A percentile compares a stretch with the other conserved stretches of the same genome.
These are phyloP conservation scores for Beauveria medogensis DNA, from an alignment of 2,329 filamentous ascomycete species.

Conservation along the genomic window DNA sequence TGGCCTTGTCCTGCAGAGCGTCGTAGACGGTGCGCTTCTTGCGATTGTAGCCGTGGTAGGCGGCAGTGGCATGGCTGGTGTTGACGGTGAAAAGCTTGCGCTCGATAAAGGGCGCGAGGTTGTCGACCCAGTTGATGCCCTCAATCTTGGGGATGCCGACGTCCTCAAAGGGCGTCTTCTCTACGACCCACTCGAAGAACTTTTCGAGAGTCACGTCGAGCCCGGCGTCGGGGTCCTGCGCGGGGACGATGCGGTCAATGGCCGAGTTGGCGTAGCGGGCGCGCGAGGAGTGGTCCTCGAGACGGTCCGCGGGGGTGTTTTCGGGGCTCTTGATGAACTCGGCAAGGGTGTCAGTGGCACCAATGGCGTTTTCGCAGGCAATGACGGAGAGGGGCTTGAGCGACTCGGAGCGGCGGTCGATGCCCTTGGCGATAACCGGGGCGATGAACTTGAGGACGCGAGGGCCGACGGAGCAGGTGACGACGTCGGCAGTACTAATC, in stretches of 20 bases:
- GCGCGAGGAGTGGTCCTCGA: slow-evolving; percentile 61
- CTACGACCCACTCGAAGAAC: slow-evolving; percentile 98
- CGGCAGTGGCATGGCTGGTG: slow-evolving; percentile 91
- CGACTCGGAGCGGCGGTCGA: slow-evolving; percentile 59
- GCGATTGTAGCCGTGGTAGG: slow-evolving; percentile 86
- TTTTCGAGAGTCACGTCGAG: slow-evolving; percentile 94
- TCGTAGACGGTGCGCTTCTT: slow-evolving; percentile 86
- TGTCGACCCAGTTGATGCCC: slow-evolving; percentile 86
- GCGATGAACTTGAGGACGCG: slow-evolving; percentile 96
- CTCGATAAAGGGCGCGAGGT: slow-evolving; percentile 94
- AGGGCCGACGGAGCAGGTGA: slow-evolving; percentile 95
- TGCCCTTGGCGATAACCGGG: slow-evolving; percentile 88
- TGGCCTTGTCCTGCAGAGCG: slow-evolving; percentile 70
- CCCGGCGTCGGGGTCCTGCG: slow-evolving; percentile 70
- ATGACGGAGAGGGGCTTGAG: slow-evolving; percentile 75
- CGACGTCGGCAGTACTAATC: slow-evolving; percentile 78
- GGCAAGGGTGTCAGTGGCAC: slow-evolving; percentile 82
- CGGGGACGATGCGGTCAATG: slow-evolving; percentile 95
- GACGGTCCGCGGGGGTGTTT: slow-evolving; percentile 61
- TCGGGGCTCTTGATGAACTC: slow-evolving; percentile 67
- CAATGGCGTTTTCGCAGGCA: slow-evolving; percentile 96
- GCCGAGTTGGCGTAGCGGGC: slow-evolving; percentile 95
- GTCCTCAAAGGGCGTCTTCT: slow-evolving; percentile 73
- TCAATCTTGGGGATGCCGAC: slow-evolving; percentile 60
- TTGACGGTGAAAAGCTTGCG: slow-evolving; percentile 99